Evolutionary conservation across 441 rosid genomes (phyloP).

Genomic region (Aleurites moluccanus): DNA sequence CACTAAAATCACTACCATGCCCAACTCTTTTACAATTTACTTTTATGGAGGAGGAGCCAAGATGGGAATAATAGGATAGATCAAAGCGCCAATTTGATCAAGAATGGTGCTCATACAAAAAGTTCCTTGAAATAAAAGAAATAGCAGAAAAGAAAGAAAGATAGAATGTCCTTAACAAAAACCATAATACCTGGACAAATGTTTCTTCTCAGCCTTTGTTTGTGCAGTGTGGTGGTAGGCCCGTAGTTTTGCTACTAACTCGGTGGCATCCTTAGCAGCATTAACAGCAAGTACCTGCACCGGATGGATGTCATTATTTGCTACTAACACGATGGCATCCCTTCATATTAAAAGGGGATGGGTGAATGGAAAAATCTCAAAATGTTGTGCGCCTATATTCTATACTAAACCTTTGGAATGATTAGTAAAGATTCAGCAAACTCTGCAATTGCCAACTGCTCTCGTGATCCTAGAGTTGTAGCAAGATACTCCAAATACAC

Average conservation of each 20-base stretch:
- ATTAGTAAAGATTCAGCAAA: slow-evolving; percentile 90
- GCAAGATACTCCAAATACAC: slow-evolving; percentile 96
- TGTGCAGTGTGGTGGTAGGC: slow-evolving; percentile 98
- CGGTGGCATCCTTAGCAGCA: slow-evolving; percentile 97
- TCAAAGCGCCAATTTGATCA: not conserved
- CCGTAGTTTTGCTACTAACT: slow-evolving; percentile 88
- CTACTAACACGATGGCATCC: not conserved
- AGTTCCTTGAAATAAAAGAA: not conserved
- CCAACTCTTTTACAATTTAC: not conserved
- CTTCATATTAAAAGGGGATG: not conserved
- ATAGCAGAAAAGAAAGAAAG: not conserved
- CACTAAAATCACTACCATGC: not conserved
- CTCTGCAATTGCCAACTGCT: slow-evolving; percentile 97
- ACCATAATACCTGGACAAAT: slow-evolving; percentile 65
- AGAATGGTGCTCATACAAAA: not conserved
- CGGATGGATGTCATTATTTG: slow-evolving; percentile 14
- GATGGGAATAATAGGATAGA: too few species aligned
- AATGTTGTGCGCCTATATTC: not conserved
- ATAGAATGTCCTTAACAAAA: not conserved
- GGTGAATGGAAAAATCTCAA: not conserved
- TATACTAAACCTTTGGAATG: slow-evolving; percentile 73
- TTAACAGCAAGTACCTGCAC: slow-evolving; percentile 94
- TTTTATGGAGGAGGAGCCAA: too few species aligned
- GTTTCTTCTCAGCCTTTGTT: slow-evolving; percentile 94
- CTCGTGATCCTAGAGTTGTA: slow-evolving; percentile 91